phyloP scores from a whole-genome alignment of 352 stramenopile genomes.

The Lagenidium sp. region DNA sequence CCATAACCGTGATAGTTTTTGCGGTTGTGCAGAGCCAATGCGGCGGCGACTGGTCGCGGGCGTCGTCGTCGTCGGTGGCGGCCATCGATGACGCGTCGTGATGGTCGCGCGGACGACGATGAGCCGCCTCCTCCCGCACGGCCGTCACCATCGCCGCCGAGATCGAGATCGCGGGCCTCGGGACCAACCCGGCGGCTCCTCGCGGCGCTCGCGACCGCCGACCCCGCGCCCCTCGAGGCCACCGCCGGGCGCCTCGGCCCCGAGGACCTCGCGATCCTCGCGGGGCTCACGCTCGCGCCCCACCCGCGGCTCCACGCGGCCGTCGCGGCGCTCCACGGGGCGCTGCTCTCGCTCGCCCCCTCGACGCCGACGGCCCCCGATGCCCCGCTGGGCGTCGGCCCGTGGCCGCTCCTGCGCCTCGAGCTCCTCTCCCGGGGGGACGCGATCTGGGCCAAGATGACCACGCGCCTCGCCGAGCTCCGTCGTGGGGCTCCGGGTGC shows the following conservation, averaged over 20 bases:
- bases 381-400: slow-evolving; percentile 18
- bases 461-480: slow-evolving; percentile 21
- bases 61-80: too few relatives aligned
- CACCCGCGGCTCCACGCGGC: slow-evolving; percentile 30
- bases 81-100: too few relatives aligned
- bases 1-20: too few relatives aligned
- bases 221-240: not conserved
- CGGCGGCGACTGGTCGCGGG: too few relatives aligned
- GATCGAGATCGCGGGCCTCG: too few relatives aligned
- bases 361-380: slow-evolving; percentile 9
- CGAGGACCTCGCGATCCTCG: slow-evolving; percentile 32
- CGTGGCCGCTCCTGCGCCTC: slow-evolving; percentile 46
- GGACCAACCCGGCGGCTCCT: too few relatives aligned
- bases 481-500: slow-evolving; percentile 16
- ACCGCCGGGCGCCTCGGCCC: slow-evolving; percentile 13
- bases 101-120: too few relatives aligned
- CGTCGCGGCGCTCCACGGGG: slow-evolving; percentile 22
- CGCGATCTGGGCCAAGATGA: slow-evolving; percentile 25
- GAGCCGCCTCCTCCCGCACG: too few relatives aligned
- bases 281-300: slow-evolving; percentile 26
- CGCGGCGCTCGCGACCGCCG: not conserved
- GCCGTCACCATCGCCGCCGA: too few relatives aligned
- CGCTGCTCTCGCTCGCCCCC: slow-evolving; percentile 30
- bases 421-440: slow-evolving; percentile 26
- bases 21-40: too few relatives aligned